Percentiles rank a stretch among this genome's conserved stretches.
Evolutionary conservation across 2,329 filamentous ascomycete genomes (phyloP).

Genomic region (Alternaria infectoria): DNA sequence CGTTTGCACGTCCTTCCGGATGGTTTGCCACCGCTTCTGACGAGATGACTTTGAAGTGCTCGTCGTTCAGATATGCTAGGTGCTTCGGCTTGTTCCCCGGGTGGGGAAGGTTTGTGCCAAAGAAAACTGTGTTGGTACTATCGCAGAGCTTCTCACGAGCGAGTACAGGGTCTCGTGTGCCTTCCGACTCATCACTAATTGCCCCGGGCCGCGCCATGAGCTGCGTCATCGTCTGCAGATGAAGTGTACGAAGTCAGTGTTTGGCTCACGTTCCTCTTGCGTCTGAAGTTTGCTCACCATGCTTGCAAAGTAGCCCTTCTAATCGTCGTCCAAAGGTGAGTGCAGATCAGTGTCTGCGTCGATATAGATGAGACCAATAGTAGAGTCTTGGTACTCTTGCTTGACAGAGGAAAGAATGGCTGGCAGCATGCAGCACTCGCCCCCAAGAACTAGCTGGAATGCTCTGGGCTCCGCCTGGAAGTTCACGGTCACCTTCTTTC

Average conservation of each 20-base stretch:
- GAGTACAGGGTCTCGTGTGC: neutral
- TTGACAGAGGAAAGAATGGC: slow-evolving; percentile 17
- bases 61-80: slow-evolving; percentile 31
- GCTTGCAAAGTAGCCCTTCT: slow-evolving; percentile 23
- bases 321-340: slow-evolving; percentile 14
- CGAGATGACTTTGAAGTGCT: slow-evolving; percentile 27
- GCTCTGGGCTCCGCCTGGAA: neutral
- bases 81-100: slow-evolving; percentile 17
- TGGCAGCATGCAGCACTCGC: slow-evolving; percentile 28
- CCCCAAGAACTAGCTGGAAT: slow-evolving; percentile 21
- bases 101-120: slow-evolving; percentile 16
- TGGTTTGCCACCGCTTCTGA: slow-evolving; percentile 16
- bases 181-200: neutral
- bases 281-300: slow-evolving; percentile 9
- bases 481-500: neutral
- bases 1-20: slow-evolving; percentile 13
- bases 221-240: slow-evolving; percentile 23
- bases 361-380: slow-evolving; percentile 19
- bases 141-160: neutral
- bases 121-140: slow-evolving; percentile 21
- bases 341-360: slow-evolving; percentile 27
- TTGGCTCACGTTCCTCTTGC: neutral
- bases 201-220: slow-evolving; percentile 16
- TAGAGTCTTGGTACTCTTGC: slow-evolving; percentile 1
- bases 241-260: neutral